Base-by-base conservation (phyloP, 441 rosid species). In the Adansonia rubrostipa region DNA sequence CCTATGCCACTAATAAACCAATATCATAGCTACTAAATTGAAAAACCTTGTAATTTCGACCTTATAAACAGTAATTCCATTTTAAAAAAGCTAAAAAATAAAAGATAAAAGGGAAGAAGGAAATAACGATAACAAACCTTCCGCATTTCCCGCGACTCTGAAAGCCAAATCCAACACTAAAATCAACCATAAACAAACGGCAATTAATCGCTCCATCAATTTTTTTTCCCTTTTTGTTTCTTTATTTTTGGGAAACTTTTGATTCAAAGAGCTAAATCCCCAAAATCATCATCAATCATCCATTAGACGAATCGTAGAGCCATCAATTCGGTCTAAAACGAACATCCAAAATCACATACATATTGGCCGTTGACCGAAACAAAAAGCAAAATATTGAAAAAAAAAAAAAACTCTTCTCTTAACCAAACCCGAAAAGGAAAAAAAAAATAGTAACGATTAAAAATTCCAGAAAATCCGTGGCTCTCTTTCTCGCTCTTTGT, bases 81-180 rank as follows among this genome's bases (percentile, higher is more conserved):
- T 6, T 51, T 20, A 7, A 20, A 58, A 14, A 62, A 58, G 64
- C 3, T 57, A 42, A 75, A 61, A 36, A 28, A 2, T 20, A 13
- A 60, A 9, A 70, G 7, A 58, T 9, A 14, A n/a, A 65, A 48
- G 9, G 24, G 20, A 24, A 60, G 14, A 66, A 28, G 28, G 56
- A 62, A 57, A 9, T 28, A 8, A 42, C n/a, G 1, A 63, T 28
- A 1, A 20, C 78, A 48, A 4, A 90, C 92, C 93, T 87, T 90
- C 93, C 22, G 87, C 84, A 86, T 88, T 90, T 70, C 87, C 89
- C 0, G 86, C 62, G 33, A 79, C 85, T 80, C 88, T 86, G 50
- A 82, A 78, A 78, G 80, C 77, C 74, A 86, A 79, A 76, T 80
- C 82, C 65, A 86, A 75, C 65, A 85, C 84, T 50, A 90, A 80